Conservation (phyloP, 2,329 filamentous ascomycete species). For the Coniochaeta hoffmannii region DNA sequence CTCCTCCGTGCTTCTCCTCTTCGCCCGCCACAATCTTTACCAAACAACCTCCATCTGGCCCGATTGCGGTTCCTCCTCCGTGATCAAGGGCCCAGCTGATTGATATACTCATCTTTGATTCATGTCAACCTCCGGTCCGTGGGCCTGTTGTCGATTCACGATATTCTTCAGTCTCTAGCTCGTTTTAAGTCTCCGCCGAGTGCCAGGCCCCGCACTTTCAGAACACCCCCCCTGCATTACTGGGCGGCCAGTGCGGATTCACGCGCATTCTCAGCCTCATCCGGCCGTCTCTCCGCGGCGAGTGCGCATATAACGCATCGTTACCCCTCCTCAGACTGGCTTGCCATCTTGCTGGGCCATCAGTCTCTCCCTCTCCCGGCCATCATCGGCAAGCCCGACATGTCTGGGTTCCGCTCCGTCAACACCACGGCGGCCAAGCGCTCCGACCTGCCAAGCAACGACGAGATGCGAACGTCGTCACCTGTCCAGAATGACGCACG, state of each 20-base stretch:
- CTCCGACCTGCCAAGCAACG: slow-evolving; percentile 34
- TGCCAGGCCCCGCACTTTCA: slow-evolving; percentile 13
- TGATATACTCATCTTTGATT: slow-evolving; percentile 9
- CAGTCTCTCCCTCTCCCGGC: slow-evolving; percentile 10
- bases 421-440: slow-evolving; percentile 47
- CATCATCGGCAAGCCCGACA: slow-evolving; percentile 23
- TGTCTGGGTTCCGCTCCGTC: slow-evolving; percentile 54
- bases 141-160: slow-evolving; percentile 5
- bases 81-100: slow-evolving; percentile 6
- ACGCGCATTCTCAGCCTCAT: slow-evolving; percentile 21
- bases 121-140: slow-evolving; percentile 5
- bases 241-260: slow-evolving; percentile 17
- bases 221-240: too few relatives aligned
- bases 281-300: slow-evolving; percentile 14
- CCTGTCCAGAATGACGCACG: not conserved
- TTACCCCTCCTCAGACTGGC: slow-evolving; percentile 11
- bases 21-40: not conserved
- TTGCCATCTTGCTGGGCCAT: not conserved
- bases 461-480: slow-evolving; percentile 44
- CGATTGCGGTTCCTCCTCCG: slow-evolving; percentile 6
- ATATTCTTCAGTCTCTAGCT: slow-evolving; percentile 6
- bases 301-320: slow-evolving; percentile 7
- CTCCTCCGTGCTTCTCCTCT: not conserved
- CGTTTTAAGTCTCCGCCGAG: slow-evolving; percentile 13
- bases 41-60: not conserved